Evolutionary conservation across 2,329 filamentous ascomycete species (phyloP), one percentile per base, ranked within the genome.

Genomic region (Talaromyces sp.): DNA sequence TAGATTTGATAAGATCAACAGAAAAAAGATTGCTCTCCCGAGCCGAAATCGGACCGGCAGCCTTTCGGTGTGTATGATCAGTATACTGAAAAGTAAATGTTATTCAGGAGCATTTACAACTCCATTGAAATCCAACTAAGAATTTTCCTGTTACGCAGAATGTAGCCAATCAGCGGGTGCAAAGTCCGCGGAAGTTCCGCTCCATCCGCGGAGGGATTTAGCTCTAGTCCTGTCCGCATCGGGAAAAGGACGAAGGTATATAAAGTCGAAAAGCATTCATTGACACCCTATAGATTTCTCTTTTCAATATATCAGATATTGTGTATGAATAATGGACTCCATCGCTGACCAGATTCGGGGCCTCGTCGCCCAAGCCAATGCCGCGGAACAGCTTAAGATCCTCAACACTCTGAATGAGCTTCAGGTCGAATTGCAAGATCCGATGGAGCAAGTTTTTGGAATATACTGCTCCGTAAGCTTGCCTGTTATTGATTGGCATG

Each of bases 391-490:
- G 5, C 36, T 30, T 0, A 47, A 47, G 18, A 54, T 61, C 8
- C 8, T 61, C 6, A 36, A 28, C n/a, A 10, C 5, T 16, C 53
- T 61, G 9, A 50, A 50, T 16, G 28, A 40, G n/a, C 55, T 61
- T 50, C 4, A 54, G 7, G 12, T 30, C 4, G 60, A 61, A 18
- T 33, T 61, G 16, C 54, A 51, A 34, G 55, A 61, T 18, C 60
- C 60, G 4, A 57, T 58, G 30, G 55, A 61, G 14, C 28, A 54
- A n/a, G 34, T 61, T 2, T 58, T 44, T 10, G 33, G 18, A n/a
- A 28, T 40, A 8, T 58, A 61, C 23, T 56, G 55, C 8, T 57
- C 56, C 10, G 60, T 61, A 50, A 14, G 60, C 50, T 5, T 31
- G 6, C 9, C n/a, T 28, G 18, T 23, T 2, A 6, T 7, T 7